Base-by-base conservation (phyloP, 2,329 filamentous ascomycete genomes). In the Botrytis medusae region DNA sequence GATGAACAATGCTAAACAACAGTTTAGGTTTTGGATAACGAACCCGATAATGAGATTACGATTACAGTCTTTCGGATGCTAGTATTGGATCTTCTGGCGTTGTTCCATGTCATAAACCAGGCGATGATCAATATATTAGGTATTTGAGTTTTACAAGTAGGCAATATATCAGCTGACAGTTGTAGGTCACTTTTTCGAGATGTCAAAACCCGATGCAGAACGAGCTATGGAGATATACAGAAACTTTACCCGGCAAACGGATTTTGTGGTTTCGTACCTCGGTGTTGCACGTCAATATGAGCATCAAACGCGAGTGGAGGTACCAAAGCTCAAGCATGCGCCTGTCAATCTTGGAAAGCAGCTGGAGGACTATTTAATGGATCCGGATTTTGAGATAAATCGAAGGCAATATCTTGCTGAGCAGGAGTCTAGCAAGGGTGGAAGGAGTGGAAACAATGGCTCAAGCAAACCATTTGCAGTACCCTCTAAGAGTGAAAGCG, bases 81-180 rank as follows among this genome's bases (percentile, higher is more conserved):
- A 71, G 97, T 97, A 32, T 86, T 97, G 79, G 96, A 99, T 82
- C 86, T 99, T 54, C 84, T 99, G 74, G 91, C 93, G 22, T 86
- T 99, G 72, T 99, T 97, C 84, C 94, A 97, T 79, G 93, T 96
- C 64, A 92, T 98, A 84, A 99, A 99, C 81, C 94, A 98, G 83
- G 96, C 93, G 67, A 93, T 97, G 81, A 99, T 99, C 84, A 98
- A 97, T 82, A 94, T 99, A 74, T 85, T 99, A 73, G 94, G 95
- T 97, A 85, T 77, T 89, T 80, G 25, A 54, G 20, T 60, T 34
- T 20, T 29, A 60, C 16, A 16, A 3, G 18, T 7, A 29, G 10
- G 10, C 14, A 46, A 29, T 37, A 25, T 34, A 71, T 60, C 44
- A 70, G 74, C 79, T 81, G 64, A 80, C 76, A 16, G 18, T 57